Evolutionary conservation across 2,329 filamentous ascomycete genomes (phyloP).

Genomic region (Aaosphaeria pasadenensis): DNA sequence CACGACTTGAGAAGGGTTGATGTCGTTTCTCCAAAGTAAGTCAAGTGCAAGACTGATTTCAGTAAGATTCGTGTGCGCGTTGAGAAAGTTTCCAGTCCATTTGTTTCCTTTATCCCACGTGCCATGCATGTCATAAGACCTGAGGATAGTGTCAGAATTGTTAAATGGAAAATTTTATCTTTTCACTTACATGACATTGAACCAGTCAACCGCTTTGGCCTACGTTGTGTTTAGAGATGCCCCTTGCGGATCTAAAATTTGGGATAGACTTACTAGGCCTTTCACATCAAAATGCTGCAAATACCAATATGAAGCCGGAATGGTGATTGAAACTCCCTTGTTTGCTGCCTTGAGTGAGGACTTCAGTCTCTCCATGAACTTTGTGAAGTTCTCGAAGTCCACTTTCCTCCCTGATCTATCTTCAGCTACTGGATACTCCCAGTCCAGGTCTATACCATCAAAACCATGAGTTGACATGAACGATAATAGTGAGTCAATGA

Average conservation of each 20-base stretch:
- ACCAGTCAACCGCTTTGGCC: neutral
- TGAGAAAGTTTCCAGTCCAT: slow-evolving; percentile 24
- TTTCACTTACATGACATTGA: neutral
- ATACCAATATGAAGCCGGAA: slow-evolving; percentile 25
- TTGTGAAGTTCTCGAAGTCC: slow-evolving; percentile 16
- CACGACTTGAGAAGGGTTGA: slow-evolving; percentile 39
- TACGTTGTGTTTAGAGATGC: neutral
- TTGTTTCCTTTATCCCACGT: slow-evolving; percentile 35
- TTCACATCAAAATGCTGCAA: slow-evolving; percentile 20
- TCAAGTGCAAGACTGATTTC: slow-evolving; percentile 42
- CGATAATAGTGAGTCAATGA: slow-evolving; percentile 34
- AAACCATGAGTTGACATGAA: slow-evolving; percentile 46
- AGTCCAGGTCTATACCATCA: slow-evolving; percentile 47
- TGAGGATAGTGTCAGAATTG: neutral
- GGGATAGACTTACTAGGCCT: neutral
- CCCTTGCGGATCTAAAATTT: too few species aligned
- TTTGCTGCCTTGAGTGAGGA: neutral
- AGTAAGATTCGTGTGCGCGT: slow-evolving; percentile 45
- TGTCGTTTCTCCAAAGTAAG: slow-evolving; percentile 45
- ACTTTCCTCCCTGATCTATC: slow-evolving; percentile 34
- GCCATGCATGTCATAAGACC: slow-evolving; percentile 45
- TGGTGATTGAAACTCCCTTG: slow-evolving; percentile 16
- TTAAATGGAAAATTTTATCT: neutral
- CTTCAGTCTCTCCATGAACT: neutral
- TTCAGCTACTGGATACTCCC: slow-evolving; percentile 34